phyloP scores from a whole-genome alignment of 495 filamentous ascomycete species.

The Trichoderma gamsii region DNA sequence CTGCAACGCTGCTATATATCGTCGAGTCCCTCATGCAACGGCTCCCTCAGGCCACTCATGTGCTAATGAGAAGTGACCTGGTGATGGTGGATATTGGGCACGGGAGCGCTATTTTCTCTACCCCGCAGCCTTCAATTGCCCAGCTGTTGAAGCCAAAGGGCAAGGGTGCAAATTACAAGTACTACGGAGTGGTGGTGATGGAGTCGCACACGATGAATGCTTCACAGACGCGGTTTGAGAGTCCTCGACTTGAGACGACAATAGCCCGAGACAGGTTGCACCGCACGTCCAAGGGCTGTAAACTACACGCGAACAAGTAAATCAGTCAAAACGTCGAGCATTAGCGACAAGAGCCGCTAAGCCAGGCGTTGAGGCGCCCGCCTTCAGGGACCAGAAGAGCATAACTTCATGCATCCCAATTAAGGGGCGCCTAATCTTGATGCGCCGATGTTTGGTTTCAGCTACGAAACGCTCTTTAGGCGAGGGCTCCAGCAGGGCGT shows the following conservation, averaged over 20 bases:
- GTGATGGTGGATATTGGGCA: conserved; percentile 11
- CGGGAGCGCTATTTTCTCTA: conserved; percentile 14
- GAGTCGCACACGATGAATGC: not conserved
- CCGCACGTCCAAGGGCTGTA: not conserved
- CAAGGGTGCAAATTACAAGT: not conserved
- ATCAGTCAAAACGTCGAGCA: not conserved
- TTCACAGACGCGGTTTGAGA: not conserved
- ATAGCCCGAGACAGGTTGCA: not conserved
- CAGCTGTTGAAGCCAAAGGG: not conserved
- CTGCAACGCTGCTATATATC: conserved; percentile 1
- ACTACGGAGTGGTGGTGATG: not conserved
- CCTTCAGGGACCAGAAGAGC: not conserved
- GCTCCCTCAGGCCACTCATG: not conserved
- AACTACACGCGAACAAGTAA: not conserved
- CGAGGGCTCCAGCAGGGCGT: not conserved
- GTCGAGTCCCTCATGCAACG: not conserved
- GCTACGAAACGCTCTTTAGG: not conserved
- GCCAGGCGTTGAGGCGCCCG: not conserved
- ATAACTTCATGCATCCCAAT: conserved; percentile 4
- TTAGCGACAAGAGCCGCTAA: not conserved
- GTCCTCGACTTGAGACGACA: not conserved
- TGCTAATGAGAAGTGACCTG: not conserved
- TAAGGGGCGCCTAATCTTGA: not conserved
- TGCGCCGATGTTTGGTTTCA: conserved; percentile 12
- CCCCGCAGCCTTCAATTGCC: not conserved